phyloP scores from a whole-genome alignment of 352 stramenopile species.

The Ophiocytium majus region DNA sequence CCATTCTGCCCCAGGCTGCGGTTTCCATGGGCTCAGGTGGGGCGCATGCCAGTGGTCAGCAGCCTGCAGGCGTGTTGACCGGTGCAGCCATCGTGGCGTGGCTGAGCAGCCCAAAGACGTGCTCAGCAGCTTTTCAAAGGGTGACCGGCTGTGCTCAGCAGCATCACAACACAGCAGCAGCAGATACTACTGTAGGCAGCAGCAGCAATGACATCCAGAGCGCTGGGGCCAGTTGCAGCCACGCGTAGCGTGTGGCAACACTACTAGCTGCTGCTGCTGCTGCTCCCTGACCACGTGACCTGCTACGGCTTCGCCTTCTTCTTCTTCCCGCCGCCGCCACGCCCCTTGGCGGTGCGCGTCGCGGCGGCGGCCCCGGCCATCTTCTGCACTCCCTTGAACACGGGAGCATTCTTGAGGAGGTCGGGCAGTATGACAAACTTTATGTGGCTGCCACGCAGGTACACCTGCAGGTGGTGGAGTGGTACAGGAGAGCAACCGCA shows the following conservation, averaged over 20 bases:
- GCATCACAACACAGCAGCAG: not conserved
- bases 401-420: slow-evolving; percentile 91
- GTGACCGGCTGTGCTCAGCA: not conserved
- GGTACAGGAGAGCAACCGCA: too few relatives aligned
- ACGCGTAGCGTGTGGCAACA: too few relatives aligned
- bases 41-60: too few relatives aligned
- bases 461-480: slow-evolving; percentile 76
- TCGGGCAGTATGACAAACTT: slow-evolving; percentile 94
- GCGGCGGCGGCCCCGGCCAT: slow-evolving; percentile 63
- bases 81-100: too few relatives aligned
- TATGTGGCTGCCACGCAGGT: slow-evolving; percentile 90
- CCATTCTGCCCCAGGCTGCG: too few relatives aligned
- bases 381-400: slow-evolving; percentile 91
- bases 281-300: not conserved
- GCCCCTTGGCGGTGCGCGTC: slow-evolving; percentile 29
- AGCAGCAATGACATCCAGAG: too few relatives aligned
- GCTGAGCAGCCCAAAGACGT: too few relatives aligned
- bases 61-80: too few relatives aligned
- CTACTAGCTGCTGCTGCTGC: not conserved
- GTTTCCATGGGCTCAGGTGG: too few relatives aligned
- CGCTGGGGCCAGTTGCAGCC: too few relatives aligned
- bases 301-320: not conserved
- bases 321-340: slow-evolving; percentile 48
- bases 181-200: too few relatives aligned
- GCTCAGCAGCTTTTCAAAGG: too few relatives aligned